phyloP scores from a whole-genome alignment of 306 rosid genomes.

The Rubus idaeus region DNA sequence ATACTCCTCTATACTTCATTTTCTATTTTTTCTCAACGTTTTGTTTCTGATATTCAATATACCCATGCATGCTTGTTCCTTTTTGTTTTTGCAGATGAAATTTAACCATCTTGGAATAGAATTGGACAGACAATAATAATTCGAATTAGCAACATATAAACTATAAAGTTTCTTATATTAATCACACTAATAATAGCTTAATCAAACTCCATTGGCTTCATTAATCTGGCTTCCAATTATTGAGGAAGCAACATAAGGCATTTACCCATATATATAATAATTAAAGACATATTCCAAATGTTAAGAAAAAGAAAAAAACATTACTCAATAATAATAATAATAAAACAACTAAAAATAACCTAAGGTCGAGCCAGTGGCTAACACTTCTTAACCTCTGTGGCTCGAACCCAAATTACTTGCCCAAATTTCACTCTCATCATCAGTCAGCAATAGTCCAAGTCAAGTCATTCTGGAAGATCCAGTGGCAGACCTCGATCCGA shows the following conservation, averaged over 20 bases:
- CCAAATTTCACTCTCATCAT: not conserved
- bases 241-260: slow-evolving; percentile 27
- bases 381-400: slow-evolving; percentile 47
- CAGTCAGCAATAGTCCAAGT: slow-evolving; percentile 79
- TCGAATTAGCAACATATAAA: not conserved
- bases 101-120: not conserved
- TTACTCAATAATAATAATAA: slow-evolving; percentile 26
- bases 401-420: slow-evolving; percentile 21
- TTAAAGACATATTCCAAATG: slow-evolving; percentile 17
- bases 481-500: slow-evolving; percentile 88
- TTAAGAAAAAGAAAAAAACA: slow-evolving; percentile 21
- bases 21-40: not conserved
- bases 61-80: not conserved
- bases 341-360: slow-evolving; percentile 25
- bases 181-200: slow-evolving; percentile 4
- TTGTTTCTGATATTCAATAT: not conserved
- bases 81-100: not conserved
- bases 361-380: slow-evolving; percentile 35
- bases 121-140: too few species aligned
- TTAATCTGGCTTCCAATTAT: slow-evolving; percentile 34
- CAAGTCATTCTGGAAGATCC: slow-evolving; percentile 97
- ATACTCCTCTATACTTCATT: not conserved
- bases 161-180: not conserved
- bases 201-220: slow-evolving; percentile 10
- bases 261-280: slow-evolving; percentile 29